A percentile compares a stretch with the other conserved stretches of the same genome.
Evolutionary conservation across 257 asterid genomes (phyloP).

Genomic region (Solanum commersonii): DNA sequence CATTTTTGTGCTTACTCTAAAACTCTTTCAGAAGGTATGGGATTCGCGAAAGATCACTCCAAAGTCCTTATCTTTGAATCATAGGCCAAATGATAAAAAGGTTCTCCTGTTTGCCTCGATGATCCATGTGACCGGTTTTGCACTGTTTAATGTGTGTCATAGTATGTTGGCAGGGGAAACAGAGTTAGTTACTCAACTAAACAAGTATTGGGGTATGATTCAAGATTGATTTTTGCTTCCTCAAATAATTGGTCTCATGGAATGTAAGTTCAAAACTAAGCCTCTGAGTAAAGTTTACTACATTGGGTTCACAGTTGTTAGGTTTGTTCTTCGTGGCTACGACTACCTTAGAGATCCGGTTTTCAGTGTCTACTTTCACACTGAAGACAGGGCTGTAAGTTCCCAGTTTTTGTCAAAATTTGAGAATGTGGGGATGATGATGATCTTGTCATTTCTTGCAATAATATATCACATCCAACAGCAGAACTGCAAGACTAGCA

Average conservation of each 20-base stretch:
- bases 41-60: neutral
- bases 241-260: neutral
- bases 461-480: conserved; percentile 3
- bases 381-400: neutral
- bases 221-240: neutral
- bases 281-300: conserved; percentile 1
- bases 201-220: neutral
- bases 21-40: conserved; percentile 3
- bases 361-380: neutral
- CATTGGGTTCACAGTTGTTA: conserved; percentile 6
- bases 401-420: neutral
- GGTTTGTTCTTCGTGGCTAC: conserved; percentile 3
- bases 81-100: conserved; percentile 1
- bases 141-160: neutral
- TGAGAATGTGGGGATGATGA: neutral
- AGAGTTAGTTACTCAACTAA: neutral
- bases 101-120: neutral
- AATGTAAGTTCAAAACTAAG: neutral
- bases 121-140: neutral
- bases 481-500: neutral
- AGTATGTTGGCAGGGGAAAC: neutral
- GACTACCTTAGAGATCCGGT: conserved; percentile 12
- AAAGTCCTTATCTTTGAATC: neutral
- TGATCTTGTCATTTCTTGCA: neutral
- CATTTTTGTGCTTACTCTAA: neutral